Conservation (phyloP, 441 rosid species). For the Adansonia madagascariensis region DNA sequence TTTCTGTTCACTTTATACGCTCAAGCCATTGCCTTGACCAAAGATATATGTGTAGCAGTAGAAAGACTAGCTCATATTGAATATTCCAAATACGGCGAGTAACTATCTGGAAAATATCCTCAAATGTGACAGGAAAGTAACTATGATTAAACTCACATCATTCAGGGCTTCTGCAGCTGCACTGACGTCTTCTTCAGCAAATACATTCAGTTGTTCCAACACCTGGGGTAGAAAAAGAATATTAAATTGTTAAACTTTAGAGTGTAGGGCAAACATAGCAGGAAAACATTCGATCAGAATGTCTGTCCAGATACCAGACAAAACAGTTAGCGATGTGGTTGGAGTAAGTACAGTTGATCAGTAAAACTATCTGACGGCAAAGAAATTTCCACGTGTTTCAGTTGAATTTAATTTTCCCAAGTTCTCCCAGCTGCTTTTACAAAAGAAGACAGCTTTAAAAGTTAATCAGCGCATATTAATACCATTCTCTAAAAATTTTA, state of each 20-base stretch:
- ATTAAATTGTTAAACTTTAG: neutral
- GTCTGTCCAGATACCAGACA: neutral
- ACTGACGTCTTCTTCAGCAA: slow-evolving; percentile 63
- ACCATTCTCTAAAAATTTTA: neutral
- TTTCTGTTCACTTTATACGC: no score
- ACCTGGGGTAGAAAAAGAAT: slow-evolving; percentile 46
- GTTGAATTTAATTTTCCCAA: neutral
- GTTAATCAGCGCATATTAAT: neutral
- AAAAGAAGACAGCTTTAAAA: neutral
- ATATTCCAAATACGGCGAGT: no score
- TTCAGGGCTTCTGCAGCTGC: slow-evolving; percentile 82
- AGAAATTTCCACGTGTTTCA: neutral
- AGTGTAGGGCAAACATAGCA: slow-evolving; percentile 9
- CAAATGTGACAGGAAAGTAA: neutral
- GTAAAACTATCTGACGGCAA: slow-evolving; percentile 1
- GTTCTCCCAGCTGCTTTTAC: neutral
- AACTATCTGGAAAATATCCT: neutral
- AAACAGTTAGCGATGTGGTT: neutral
- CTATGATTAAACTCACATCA: slow-evolving; percentile 56
- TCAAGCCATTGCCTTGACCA: neutral
- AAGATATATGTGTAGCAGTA: no score
- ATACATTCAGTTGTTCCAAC: slow-evolving; percentile 68
- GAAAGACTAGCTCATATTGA: neutral
- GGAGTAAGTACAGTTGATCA: neutral
- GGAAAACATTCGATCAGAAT: neutral